Percentiles rank a stretch among this genome's conserved stretches.
Evolutionary conservation across 2,329 filamentous ascomycete genomes (phyloP).

Genomic region (Penicillium hesseltinei): DNA sequence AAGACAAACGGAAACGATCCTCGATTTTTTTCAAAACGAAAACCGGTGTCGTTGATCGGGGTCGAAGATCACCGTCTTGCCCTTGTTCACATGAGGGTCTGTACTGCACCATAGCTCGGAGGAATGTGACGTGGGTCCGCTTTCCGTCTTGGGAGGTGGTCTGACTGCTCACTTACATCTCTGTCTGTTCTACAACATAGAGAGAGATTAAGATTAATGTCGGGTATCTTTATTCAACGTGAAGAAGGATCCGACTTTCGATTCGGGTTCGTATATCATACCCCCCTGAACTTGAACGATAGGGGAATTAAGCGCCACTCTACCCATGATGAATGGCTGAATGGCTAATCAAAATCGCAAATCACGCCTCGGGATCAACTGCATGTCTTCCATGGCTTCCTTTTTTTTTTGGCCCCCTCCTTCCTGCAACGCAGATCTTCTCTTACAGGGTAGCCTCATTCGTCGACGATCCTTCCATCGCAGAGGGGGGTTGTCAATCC

Average conservation of each 20-base stretch:
- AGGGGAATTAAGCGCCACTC: not conserved
- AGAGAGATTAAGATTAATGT: not conserved
- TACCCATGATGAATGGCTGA: not conserved
- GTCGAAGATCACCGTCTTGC: not conserved
- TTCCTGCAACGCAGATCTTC: not conserved
- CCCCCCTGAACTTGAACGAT: not conserved
- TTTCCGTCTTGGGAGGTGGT: not conserved
- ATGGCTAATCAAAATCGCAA: not conserved
- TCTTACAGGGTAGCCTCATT: not conserved
- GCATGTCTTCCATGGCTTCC: not conserved
- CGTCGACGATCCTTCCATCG: not conserved
- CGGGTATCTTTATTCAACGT: not conserved
- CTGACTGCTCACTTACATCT: not conserved
- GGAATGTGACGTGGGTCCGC: conserved; percentile 10
- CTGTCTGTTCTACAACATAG: not conserved
- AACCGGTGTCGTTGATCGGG: not conserved
- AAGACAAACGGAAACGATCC: conserved; percentile 3
- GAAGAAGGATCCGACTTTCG: not conserved
- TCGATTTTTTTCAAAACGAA: not conserved
- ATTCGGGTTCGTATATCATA: not conserved
- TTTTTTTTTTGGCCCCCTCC: not conserved
- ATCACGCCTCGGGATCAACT: not conserved
- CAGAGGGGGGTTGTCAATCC: not conserved
- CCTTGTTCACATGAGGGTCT: not conserved
- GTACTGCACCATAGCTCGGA: not conserved